Evolutionary conservation across 2,329 filamentous ascomycete species (phyloP).

Genomic region (Paramyrothecium roridum): DNA sequence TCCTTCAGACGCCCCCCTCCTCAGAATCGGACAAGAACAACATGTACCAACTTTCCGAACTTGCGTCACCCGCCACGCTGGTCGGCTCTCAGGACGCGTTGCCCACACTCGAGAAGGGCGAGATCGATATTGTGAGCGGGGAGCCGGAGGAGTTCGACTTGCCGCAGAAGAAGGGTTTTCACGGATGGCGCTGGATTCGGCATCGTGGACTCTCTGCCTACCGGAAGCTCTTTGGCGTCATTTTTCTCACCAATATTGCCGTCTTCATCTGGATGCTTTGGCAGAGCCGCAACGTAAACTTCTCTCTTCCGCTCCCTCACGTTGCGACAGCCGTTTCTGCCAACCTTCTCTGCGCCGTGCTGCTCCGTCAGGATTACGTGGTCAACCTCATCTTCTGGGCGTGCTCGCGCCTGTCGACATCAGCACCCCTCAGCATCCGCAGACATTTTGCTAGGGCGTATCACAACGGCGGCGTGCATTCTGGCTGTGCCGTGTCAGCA

Average conservation of each 20-base stretch:
- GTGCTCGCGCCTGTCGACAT: conserved; percentile 33
- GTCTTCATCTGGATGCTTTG: conserved; percentile 1
- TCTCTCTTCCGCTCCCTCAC: conserved; percentile 33
- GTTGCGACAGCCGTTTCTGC: conserved; percentile 27
- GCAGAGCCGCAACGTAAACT: conserved; percentile 26
- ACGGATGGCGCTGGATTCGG: background rate
- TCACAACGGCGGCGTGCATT: conserved; percentile 42
- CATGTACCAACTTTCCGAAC: no score
- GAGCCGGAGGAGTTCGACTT: background rate
- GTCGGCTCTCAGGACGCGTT: background rate
- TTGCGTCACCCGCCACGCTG: background rate
- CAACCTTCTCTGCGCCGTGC: conserved; percentile 40
- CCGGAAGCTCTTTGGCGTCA: conserved; percentile 1
- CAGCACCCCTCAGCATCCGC: conserved; percentile 38
- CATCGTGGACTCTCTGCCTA: background rate
- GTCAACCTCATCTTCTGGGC: conserved; percentile 42
- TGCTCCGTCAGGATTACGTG: conserved; percentile 46
- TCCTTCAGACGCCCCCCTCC: no score
- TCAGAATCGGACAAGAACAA: no score
- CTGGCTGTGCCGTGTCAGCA: conserved; percentile 37
- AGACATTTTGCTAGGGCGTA: conserved; percentile 37
- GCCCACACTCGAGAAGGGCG: background rate
- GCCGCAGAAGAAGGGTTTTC: conserved; percentile 1
- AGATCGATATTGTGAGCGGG: background rate
- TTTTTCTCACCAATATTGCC: background rate